Percentiles rank a stretch among this genome's conserved stretches.
phyloP scores from a whole-genome alignment of 805 yeast genomes.

The Aciculoconidium aculeatum region DNA sequence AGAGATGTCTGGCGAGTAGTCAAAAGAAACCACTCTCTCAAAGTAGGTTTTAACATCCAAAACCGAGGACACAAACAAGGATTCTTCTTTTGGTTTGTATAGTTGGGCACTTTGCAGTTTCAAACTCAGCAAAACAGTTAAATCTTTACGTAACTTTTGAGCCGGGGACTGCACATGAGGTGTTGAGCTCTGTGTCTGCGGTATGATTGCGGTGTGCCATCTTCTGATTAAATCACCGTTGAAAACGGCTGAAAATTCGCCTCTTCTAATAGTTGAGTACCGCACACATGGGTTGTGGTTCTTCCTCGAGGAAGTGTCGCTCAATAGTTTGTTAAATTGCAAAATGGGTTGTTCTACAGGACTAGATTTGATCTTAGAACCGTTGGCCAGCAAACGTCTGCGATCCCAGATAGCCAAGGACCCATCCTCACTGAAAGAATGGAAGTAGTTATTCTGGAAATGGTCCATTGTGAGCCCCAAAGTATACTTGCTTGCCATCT shows the following conservation, averaged over 20 bases:
- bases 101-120: conserved; percentile 33
- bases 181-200: too few relatives aligned
- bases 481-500: conserved; percentile 70
- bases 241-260: conserved; percentile 75
- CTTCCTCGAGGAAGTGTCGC: conserved; percentile 51
- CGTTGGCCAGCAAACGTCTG: conserved; percentile 44
- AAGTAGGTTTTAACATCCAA: conserved; percentile 68
- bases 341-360: conserved; percentile 51
- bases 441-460: conserved; percentile 58
- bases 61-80: conserved; percentile 70
- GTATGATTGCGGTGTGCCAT: conserved; percentile 69
- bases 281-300: conserved; percentile 61
- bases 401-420: conserved; percentile 80
- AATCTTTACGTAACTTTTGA: conserved; percentile 7
- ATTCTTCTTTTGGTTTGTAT: conserved; percentile 42
- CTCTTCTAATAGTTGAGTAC: conserved; percentile 57
- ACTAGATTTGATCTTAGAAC: conserved; percentile 9
- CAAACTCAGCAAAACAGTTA: conserved; percentile 16
- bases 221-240: conserved; percentile 73
- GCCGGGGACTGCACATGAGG: too few relatives aligned
- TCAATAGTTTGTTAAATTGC: conserved; percentile 55
- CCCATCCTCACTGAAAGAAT: conserved; percentile 79
- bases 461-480: conserved; percentile 67
- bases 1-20: conserved; percentile 56
- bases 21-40: conserved; percentile 81